A percentile compares a stretch with the other conserved stretches of the same genome.
Evolutionary conservation across 2,329 filamentous ascomycete genomes (phyloP).

Genomic region (Waltergamsia citrina): DNA sequence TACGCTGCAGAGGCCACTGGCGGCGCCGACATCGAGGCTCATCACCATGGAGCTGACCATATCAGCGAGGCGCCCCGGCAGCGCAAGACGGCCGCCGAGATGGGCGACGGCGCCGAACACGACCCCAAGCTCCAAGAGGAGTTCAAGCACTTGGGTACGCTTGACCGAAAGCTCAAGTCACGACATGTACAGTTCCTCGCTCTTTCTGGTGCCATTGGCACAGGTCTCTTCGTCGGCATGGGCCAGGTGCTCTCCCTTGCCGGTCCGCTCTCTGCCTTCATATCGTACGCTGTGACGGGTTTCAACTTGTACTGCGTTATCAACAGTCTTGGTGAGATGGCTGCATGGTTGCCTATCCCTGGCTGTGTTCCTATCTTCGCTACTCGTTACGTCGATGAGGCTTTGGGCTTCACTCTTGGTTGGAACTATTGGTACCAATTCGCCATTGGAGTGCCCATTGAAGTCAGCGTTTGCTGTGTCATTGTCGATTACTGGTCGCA

Average conservation of each 20-base stretch:
- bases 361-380: slow-evolving; percentile 40
- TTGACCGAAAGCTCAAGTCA: slow-evolving; percentile 27
- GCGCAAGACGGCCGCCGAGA: no score
- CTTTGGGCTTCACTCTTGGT: slow-evolving; percentile 36
- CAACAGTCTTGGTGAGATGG: slow-evolving; percentile 45
- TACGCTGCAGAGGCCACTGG: no score
- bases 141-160: slow-evolving; percentile 20
- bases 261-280: slow-evolving; percentile 28
- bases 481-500: slow-evolving; percentile 34
- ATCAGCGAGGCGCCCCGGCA: no score
- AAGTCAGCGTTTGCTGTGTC: slow-evolving; percentile 34
- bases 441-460: slow-evolving; percentile 37
- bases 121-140: slow-evolving; percentile 12
- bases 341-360: slow-evolving; percentile 50
- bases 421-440: slow-evolving; percentile 44
- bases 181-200: slow-evolving; percentile 32
- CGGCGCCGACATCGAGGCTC: no score
- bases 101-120: slow-evolving; percentile 1
- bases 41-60: no score
- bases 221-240: slow-evolving; percentile 32
- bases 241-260: slow-evolving; percentile 31
- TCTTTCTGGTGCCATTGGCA: slow-evolving; percentile 30
- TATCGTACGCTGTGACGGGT: slow-evolving; percentile 32
- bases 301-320: slow-evolving; percentile 39
- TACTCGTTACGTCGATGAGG: slow-evolving; percentile 35